These are phyloP conservation scores for Fusarium continuum DNA, from an alignment of 2,329 filamentous ascomycete species.

Conservation along the genomic window DNA sequence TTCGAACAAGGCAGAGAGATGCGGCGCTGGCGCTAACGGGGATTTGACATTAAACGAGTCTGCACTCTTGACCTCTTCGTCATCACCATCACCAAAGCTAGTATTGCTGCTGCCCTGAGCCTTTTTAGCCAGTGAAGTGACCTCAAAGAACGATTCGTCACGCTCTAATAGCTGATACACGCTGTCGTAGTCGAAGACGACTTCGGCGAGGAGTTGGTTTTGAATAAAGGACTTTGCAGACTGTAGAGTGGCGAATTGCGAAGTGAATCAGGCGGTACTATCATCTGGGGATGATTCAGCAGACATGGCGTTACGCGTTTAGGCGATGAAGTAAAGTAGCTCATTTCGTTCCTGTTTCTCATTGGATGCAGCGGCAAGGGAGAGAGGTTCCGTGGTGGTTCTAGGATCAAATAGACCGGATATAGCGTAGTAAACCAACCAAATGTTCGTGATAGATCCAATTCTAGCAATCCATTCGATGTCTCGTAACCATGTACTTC, in stretches of 20 bases:
- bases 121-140: conserved; percentile 3
- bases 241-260: conserved; percentile 11
- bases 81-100: not conserved
- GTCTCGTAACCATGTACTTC: conserved; percentile 6
- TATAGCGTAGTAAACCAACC: conserved; percentile 22
- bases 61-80: not conserved
- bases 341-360: not conserved
- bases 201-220: conserved; percentile 1
- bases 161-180: conserved; percentile 12
- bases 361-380: not conserved
- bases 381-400: no score
- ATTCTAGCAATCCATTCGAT: not conserved
- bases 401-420: not conserved
- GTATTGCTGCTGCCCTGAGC: not conserved
- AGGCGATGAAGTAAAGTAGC: not conserved
- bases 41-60: not conserved
- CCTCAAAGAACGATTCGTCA: not conserved
- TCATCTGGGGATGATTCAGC: not conserved
- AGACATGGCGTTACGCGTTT: conserved; percentile 12
- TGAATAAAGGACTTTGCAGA: conserved; percentile 1
- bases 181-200: conserved; percentile 13
- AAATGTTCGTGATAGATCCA: conserved; percentile 9
- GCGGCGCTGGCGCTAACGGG: not conserved
- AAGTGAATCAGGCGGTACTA: conserved; percentile 3
- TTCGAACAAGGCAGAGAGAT: conserved; percentile 2